Percentiles rank a stretch among this genome's conserved stretches.
Evolutionary conservation across 805 yeast species (phyloP).

Genomic region (Spencermartinsiella europaea): DNA sequence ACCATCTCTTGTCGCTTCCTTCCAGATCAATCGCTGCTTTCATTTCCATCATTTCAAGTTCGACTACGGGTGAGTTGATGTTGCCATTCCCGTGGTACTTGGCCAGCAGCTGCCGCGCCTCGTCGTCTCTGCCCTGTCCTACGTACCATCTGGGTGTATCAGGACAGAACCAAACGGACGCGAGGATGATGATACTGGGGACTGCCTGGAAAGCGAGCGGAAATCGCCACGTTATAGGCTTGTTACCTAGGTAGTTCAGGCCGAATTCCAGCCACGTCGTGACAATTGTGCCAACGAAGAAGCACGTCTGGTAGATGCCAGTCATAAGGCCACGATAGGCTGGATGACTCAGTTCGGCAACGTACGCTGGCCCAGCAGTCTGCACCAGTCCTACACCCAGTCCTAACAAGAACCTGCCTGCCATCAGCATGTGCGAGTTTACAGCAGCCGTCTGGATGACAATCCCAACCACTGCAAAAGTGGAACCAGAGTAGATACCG

Average conservation of each 20-base stretch:
- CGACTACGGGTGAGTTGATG: background rate
- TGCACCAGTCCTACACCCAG: conserved; percentile 40
- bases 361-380: conserved; percentile 43
- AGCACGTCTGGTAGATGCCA: conserved; percentile 12
- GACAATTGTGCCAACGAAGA: conserved; percentile 12
- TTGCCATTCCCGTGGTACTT: conserved; percentile 28
- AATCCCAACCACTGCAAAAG: conserved; percentile 59
- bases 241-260: conserved; percentile 5
- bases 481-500: conserved; percentile 48
- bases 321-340: conserved; percentile 31
- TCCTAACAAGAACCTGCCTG: conserved; percentile 46
- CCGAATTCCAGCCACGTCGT: conserved; percentile 14
- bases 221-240: conserved; percentile 12
- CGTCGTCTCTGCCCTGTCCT: conserved; percentile 45
- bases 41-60: conserved; percentile 9
- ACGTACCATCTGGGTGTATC: conserved; percentile 42
- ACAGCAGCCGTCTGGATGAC: conserved; percentile 62
- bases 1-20: conserved; percentile 8
- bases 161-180: conserved; percentile 22
- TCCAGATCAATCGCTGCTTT: conserved; percentile 8
- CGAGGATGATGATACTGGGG: conserved; percentile 5
- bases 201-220: conserved; percentile 16
- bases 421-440: conserved; percentile 51
- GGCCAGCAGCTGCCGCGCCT: conserved; percentile 36
- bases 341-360: conserved; percentile 49